Evolutionary conservation across 2,329 filamentous ascomycete genomes (phyloP).

Genomic region (Paracoccidioides brasiliensis): DNA sequence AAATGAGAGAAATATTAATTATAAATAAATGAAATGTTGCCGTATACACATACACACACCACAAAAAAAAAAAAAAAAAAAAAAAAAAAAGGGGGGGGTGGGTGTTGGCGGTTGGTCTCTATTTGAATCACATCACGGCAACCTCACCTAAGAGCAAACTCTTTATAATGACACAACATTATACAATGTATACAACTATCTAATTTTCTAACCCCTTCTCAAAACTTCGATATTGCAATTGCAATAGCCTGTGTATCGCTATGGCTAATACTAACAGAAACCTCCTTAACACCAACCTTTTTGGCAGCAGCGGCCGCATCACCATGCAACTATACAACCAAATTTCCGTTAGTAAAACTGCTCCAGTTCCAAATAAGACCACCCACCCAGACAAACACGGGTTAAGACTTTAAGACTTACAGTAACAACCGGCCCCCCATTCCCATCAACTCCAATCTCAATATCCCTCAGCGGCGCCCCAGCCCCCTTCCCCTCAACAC

Average conservation of each 20-base stretch:
- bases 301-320: slow-evolving; percentile 72
- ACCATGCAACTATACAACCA: slow-evolving; percentile 57
- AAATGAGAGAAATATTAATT: background rate
- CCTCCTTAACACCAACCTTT: slow-evolving; percentile 71
- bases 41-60: background rate
- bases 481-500: slow-evolving; percentile 72
- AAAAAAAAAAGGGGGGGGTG: background rate
- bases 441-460: slow-evolving; percentile 71
- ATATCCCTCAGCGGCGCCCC: slow-evolving; percentile 89
- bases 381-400: background rate
- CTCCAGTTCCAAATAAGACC: background rate
- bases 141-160: no score
- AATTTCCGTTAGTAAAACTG: background rate
- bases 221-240: slow-evolving; percentile 76
- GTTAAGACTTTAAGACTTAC: slow-evolving; percentile 55
- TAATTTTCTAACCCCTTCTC: slow-evolving; percentile 13
- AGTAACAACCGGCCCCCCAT: slow-evolving; percentile 68
- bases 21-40: background rate
- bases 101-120: no score
- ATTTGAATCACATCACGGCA: no score
- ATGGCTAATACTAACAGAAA: slow-evolving; percentile 92
- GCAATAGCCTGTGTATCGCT: slow-evolving; percentile 89
- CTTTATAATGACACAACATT: no score
- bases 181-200: no score
- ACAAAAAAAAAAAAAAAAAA: background rate